Conservation (phyloP, 75 land plant species). For the Pseudotsuga menziesii region DNA sequence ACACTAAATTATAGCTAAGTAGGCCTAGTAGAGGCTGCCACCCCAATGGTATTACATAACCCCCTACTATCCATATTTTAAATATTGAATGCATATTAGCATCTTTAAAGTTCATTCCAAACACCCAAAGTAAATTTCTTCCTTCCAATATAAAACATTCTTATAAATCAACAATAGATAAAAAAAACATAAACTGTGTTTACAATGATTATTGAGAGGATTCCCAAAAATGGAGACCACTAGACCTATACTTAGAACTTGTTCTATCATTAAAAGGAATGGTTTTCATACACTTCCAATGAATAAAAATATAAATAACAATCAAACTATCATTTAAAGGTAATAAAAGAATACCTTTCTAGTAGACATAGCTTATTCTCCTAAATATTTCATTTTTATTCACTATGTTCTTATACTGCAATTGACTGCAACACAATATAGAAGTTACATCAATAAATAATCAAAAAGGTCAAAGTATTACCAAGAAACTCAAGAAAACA, state of each 20-base stretch:
- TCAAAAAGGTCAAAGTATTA: neutral
- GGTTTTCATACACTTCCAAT: neutral
- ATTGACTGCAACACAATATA: constrained; percentile 53
- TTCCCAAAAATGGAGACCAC: neutral
- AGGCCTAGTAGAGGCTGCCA: neutral
- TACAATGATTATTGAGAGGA: neutral
- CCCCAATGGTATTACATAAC: neutral
- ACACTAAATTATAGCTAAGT: neutral
- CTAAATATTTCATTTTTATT: constrained; percentile 97
- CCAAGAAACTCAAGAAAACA: neutral
- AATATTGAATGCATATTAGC: neutral
- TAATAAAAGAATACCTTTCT: constrained; percentile 62
- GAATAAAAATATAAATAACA: neutral
- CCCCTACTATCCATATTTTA: neutral
- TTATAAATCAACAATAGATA: neutral
- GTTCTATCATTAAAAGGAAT: neutral
- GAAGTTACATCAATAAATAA: constrained; percentile 8
- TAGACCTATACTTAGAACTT: too few relatives aligned
- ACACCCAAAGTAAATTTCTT: neutral
- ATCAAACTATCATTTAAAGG: neutral
- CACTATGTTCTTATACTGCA: constrained; percentile 84
- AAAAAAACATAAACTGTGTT: neutral
- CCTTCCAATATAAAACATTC: neutral
- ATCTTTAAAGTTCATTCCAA: neutral
- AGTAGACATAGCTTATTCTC: constrained; percentile 93